Evolutionary conservation across 495 filamentous ascomycete species (phyloP), one percentile per base, ranked within the genome.

Genomic region (Beverwykella pulmonaria): DNA sequence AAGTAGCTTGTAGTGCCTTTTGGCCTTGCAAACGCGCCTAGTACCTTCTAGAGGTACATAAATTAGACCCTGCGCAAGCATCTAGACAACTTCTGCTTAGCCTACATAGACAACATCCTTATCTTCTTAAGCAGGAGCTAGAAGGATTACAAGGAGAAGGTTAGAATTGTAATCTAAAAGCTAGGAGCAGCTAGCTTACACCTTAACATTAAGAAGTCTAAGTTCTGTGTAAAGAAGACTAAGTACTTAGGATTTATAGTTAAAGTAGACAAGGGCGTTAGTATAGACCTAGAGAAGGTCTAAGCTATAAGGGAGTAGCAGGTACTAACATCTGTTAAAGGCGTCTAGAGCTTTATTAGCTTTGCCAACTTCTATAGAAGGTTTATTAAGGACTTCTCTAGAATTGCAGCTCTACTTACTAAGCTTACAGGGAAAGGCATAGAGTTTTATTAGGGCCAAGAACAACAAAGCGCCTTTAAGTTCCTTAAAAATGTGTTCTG

Each of bases 391-490:
- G 17, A 41, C 36, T 41, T 41, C 17, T 8, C 36, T 9, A 17
- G 9, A 41, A 41, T 41, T 41, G 36, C 36, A 9, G 36, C 36
- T 17, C 17, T 17, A 17, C 17, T 41, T 9, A 41, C 36, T 8
- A 41, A 41, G 17, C 36, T 41, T 9, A 41, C 36, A 41, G 17
- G 36, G 9, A 41, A 41, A 8, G 36, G 8, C 17, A 9, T 41
- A n/a, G n/a, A n/a, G n/a, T 41, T 9, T 8, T 17, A 41, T 9
- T 41, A 41, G 17, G 17, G 9, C 36, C 17, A 17, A 8, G 36
- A 41, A 41, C 9, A 41, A 41, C 36, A 53, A 53, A 29, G 8
- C 4, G 50, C 50, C 8, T 53, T 53, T 53, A 53, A 53, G 17
- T 26, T 25, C 4, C 29, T 53, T 6, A 53, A 53, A 27, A 7